A percentile compares a stretch with the other conserved stretches of the same genome.
phyloP scores from a whole-genome alignment of 352 stramenopile species.

The Halophytophthora polymorphica region DNA sequence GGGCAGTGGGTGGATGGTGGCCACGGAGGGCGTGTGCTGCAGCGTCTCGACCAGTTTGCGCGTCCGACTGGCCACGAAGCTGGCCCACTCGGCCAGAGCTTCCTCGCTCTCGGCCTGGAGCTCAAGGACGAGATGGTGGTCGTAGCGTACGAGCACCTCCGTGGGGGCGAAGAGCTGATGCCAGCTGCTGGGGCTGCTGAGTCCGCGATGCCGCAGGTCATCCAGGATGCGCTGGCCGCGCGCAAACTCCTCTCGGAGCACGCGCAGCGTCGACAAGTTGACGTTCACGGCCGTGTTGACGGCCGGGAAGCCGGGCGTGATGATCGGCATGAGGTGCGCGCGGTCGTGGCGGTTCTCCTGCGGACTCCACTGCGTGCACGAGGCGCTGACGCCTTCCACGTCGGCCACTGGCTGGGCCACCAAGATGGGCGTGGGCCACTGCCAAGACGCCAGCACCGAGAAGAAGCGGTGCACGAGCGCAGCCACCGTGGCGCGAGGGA shows the following conservation, averaged over 20 bases:
- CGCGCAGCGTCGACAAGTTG: conserved; percentile 67
- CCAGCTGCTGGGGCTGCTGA: conserved; percentile 70
- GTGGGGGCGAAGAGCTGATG: conserved; percentile 70
- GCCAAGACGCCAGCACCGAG: conserved; percentile 69
- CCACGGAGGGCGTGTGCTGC: conserved; percentile 58
- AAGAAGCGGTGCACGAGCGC: conserved; percentile 81
- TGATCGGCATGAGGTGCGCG: conserved; percentile 83
- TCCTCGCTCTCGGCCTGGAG: conserved; percentile 53
- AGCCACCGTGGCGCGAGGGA: conserved; percentile 70
- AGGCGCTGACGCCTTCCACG: conserved; percentile 25
- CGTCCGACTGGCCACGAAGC: conserved; percentile 78
- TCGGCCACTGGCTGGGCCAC: conserved; percentile 56
- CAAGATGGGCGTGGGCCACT: conserved; percentile 77
- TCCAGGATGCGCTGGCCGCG: conserved; percentile 76
- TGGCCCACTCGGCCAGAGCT: conserved; percentile 60
- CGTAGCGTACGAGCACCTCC: conserved; percentile 81
- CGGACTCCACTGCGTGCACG: conserved; percentile 67
- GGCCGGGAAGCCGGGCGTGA: conserved; percentile 79
- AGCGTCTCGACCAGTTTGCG: conserved; percentile 83
- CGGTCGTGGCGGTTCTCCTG: conserved; percentile 74
- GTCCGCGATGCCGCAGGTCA: conserved; percentile 54
- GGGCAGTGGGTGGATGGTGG: conserved; percentile 68
- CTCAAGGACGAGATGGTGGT: conserved; percentile 77
- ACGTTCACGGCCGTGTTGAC: conserved; percentile 87
- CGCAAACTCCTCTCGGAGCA: conserved; percentile 74